Percentiles rank a stretch among this genome's conserved stretches.
Conservation (phyloP, 352 stramenopile species). For the Pythium folliculosum region DNA sequence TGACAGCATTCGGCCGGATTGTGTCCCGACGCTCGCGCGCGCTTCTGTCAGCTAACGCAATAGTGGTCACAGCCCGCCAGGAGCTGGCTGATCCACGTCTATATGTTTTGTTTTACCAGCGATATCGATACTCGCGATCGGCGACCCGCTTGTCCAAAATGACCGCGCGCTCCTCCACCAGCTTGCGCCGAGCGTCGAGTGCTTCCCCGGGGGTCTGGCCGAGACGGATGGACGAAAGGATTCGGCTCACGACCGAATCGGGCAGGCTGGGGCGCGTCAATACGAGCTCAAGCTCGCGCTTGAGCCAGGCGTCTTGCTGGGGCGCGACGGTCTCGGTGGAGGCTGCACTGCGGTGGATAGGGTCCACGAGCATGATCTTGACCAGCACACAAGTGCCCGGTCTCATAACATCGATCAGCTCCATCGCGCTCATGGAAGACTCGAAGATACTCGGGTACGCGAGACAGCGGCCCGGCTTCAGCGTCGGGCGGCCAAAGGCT, state of each 20-base stretch:
- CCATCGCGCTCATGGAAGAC: neutral
- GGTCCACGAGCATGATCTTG: neutral
- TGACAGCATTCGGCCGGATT: no score
- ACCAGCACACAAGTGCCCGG: neutral
- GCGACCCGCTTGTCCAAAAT: neutral
- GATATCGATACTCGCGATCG: neutral
- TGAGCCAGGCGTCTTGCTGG: neutral
- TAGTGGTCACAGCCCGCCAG: no score
- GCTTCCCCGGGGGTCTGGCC: neutral
- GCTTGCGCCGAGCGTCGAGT: neutral
- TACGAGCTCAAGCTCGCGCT: neutral
- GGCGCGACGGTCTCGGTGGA: neutral
- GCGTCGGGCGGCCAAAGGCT: neutral
- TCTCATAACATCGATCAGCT: neutral
- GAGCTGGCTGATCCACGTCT: no score
- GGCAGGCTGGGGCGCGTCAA: neutral
- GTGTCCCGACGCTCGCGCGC: no score
- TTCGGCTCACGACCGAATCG: neutral
- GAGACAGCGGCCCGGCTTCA: neutral
- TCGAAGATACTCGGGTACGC: neutral
- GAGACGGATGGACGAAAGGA: neutral
- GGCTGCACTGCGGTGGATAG: neutral
- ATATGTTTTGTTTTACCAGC: no score
- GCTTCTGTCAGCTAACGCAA: no score
- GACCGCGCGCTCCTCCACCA: neutral